phyloP scores from a whole-genome alignment of 2,329 filamentous ascomycete species.

The Reticulascus tulasneorum region DNA sequence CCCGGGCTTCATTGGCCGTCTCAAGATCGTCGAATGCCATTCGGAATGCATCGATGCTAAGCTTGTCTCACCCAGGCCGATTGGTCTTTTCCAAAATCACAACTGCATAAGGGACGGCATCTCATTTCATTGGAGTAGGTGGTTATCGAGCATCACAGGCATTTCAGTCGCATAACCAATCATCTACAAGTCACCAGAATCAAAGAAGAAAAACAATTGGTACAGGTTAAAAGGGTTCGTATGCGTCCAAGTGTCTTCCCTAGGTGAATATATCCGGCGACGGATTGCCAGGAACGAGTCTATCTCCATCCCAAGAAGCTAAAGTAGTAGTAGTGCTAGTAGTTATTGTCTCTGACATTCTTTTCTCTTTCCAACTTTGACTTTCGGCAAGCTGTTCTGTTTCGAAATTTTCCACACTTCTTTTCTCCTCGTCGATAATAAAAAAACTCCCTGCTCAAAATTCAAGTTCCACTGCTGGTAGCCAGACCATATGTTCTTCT shows the following conservation, averaged over 20 bases:
- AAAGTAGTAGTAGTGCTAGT: constrained; percentile 1
- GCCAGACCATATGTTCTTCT: constrained; percentile 12
- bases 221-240: not conserved
- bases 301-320: constrained; percentile 30
- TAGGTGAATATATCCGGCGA: constrained; percentile 31
- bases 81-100: too few relatives aligned
- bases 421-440: constrained; percentile 14
- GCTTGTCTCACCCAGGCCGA: too few relatives aligned
- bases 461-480: constrained; percentile 14
- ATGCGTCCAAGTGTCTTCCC: constrained; percentile 6
- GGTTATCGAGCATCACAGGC: too few relatives aligned
- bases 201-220: not conserved
- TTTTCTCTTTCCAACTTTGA: constrained; percentile 18
- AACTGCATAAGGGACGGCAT: too few relatives aligned
- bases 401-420: constrained; percentile 11
- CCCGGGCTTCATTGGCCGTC: not conserved
- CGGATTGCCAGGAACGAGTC: constrained; percentile 35
- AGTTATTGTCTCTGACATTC: constrained; percentile 16
- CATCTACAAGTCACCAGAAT: too few relatives aligned
- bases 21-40: too few relatives aligned
- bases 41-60: too few relatives aligned
- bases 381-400: constrained; percentile 10
- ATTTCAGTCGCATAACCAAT: too few relatives aligned
- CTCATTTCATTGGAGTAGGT: too few relatives aligned
- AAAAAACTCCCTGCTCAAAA: constrained; percentile 16